phyloP scores from a whole-genome alignment of 2,329 filamentous ascomycete species.

The Pestalotiopsis sp. region DNA sequence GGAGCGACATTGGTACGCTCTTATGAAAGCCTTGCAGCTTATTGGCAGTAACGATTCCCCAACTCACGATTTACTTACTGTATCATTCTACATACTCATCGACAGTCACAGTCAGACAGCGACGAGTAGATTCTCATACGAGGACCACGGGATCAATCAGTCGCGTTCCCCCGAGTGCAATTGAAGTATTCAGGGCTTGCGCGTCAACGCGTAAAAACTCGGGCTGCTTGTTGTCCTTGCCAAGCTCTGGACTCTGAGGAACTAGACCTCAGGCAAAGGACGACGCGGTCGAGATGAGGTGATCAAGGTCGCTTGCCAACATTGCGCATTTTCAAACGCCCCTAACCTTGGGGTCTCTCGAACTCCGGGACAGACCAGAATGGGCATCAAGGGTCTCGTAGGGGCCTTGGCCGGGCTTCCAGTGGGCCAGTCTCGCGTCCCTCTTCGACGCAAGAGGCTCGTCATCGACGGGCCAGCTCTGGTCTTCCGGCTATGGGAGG shows the following conservation, averaged over 20 bases:
- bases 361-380: conserved; percentile 19
- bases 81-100: no score
- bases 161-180: no score
- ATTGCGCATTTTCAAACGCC: background rate
- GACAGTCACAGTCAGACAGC: no score
- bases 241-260: background rate
- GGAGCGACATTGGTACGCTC: conserved; percentile 11
- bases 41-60: no score
- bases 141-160: no score
- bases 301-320: background rate
- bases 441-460: conserved; percentile 43
- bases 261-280: background rate
- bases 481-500: conserved; percentile 71
- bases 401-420: conserved; percentile 56
- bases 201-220: no score
- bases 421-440: conserved; percentile 29
- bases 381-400: conserved; percentile 65
- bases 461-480: conserved; percentile 80
- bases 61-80: no score
- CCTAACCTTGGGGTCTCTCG: background rate
- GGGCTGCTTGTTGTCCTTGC: no score
- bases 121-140: no score
- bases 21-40: background rate
- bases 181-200: no score
- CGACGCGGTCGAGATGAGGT: background rate